Evolutionary conservation across 2,329 filamentous ascomycete species (phyloP).

Genomic region (Macrophomina phaseolina): DNA sequence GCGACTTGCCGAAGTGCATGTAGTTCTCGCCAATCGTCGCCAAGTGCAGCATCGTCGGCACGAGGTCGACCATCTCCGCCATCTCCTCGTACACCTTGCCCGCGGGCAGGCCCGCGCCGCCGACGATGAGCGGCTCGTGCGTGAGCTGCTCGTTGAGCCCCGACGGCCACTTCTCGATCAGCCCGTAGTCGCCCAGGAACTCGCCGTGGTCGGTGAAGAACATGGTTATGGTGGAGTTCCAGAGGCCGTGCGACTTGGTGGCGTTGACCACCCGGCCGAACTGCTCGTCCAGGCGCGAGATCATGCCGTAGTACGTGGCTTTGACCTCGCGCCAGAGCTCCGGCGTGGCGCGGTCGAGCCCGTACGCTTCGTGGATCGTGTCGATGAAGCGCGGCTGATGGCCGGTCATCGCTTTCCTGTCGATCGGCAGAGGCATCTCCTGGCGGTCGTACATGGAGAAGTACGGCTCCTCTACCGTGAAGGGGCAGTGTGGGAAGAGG

Average conservation of each 20-base stretch:
- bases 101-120: slow-evolving; percentile 47
- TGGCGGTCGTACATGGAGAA: slow-evolving; percentile 54
- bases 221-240: slow-evolving; percentile 50
- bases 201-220: slow-evolving; percentile 56
- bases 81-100: slow-evolving; percentile 44
- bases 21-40: slow-evolving; percentile 48
- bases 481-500: slow-evolving; percentile 55
- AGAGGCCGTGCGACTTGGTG: slow-evolving; percentile 43
- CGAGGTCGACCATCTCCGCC: slow-evolving; percentile 54
- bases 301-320: slow-evolving; percentile 57
- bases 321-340: slow-evolving; percentile 54
- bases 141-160: slow-evolving; percentile 51
- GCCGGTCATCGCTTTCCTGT: slow-evolving; percentile 39
- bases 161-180: slow-evolving; percentile 56
- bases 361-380: slow-evolving; percentile 47
- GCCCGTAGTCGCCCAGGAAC: slow-evolving; percentile 54
- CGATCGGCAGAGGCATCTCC: slow-evolving; percentile 32
- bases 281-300: slow-evolving; percentile 53
- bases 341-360: slow-evolving; percentile 47
- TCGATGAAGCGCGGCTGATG: slow-evolving; percentile 53
- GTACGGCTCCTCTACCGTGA: slow-evolving; percentile 56
- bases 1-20: slow-evolving; percentile 49
- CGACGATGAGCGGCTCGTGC: slow-evolving; percentile 53
- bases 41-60: slow-evolving; percentile 52
- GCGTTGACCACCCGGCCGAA: slow-evolving; percentile 50